Conservation (phyloP, 805 yeast species). For the Barnettozyma californica region DNA sequence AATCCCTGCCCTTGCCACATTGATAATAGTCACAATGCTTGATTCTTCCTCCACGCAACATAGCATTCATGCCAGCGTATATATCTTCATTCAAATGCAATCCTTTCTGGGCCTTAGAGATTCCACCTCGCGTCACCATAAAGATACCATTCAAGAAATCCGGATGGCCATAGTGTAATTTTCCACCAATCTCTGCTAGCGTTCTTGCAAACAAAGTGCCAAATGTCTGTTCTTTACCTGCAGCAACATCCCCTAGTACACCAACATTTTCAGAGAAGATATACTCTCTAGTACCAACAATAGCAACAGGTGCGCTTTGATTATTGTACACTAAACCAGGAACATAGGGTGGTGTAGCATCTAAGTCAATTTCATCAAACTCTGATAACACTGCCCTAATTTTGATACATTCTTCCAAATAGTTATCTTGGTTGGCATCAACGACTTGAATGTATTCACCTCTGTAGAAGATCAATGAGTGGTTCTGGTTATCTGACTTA, state of each 20-base stretch:
- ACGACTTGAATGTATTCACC: slow-evolving; percentile 94
- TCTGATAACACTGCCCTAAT: slow-evolving; percentile 84
- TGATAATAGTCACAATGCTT: slow-evolving; percentile 95
- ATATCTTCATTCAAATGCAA: slow-evolving; percentile 92
- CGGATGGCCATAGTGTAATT: slow-evolving; percentile 94
- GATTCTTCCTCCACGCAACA: slow-evolving; percentile 86
- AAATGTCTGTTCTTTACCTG: slow-evolving; percentile 95
- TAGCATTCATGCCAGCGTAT: slow-evolving; percentile 90
- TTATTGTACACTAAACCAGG: slow-evolving; percentile 49
- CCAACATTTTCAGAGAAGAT: slow-evolving; percentile 92
- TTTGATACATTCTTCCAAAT: slow-evolving; percentile 89
- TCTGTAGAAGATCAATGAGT: slow-evolving; percentile 77
- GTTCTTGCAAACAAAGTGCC: slow-evolving; percentile 95
- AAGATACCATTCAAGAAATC: slow-evolving; percentile 86
- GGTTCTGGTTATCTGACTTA: slow-evolving; percentile 92
- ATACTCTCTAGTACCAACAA: slow-evolving; percentile 92
- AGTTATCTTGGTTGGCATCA: slow-evolving; percentile 96
- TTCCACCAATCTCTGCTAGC: slow-evolving; percentile 89
- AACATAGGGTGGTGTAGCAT: slow-evolving; percentile 45
- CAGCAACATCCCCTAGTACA: slow-evolving; percentile 91
- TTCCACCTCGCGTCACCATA: slow-evolving; percentile 94
- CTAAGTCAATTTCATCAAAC: slow-evolving; percentile 72
- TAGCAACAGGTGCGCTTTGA: slow-evolving; percentile 64
- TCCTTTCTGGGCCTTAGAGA: slow-evolving; percentile 92
- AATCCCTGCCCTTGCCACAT: slow-evolving; percentile 95